Percentiles rank a stretch among this genome's conserved stretches.
These are phyloP conservation scores for Eucalyptus polyanthemos DNA, from an alignment of 345 rosid species.

Conservation along the genomic window DNA sequence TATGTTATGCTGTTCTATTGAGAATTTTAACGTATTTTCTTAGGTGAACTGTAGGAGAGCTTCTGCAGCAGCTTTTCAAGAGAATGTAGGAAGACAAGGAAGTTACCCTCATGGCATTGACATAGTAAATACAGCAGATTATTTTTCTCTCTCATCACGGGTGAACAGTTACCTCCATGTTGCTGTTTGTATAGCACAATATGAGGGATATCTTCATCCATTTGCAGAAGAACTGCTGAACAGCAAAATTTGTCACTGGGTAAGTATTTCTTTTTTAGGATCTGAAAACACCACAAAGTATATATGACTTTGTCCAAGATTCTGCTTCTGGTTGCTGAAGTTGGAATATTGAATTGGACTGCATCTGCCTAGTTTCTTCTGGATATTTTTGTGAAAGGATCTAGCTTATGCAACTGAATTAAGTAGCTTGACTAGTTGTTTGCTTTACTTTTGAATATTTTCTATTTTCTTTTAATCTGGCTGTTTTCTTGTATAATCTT, in stretches of 20 bases:
- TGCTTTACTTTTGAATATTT: neutral
- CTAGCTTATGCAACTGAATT: neutral
- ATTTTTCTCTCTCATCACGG: slow-evolving; percentile 94
- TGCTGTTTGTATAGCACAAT: slow-evolving; percentile 69
- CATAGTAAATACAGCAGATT: slow-evolving; percentile 88
- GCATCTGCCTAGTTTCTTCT: neutral
- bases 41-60: slow-evolving; percentile 99
- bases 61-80: slow-evolving; percentile 98
- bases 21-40: neutral
- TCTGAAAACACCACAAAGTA: neutral
- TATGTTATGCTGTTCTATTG: neutral
- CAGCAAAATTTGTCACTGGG: slow-evolving; percentile 95
- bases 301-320: neutral
- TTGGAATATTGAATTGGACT: neutral
- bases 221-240: slow-evolving; percentile 79
- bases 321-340: neutral
- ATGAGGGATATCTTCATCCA: slow-evolving; percentile 80
- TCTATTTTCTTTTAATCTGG: neutral
- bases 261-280: slow-evolving; percentile 13
- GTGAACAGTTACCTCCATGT: slow-evolving; percentile 71
- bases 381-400: neutral
- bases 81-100: slow-evolving; percentile 98
- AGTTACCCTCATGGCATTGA: slow-evolving; percentile 96
- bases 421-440: neutral
- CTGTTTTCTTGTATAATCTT: neutral